phyloP scores from a whole-genome alignment of 495 filamentous ascomycete genomes.

The Astrothelium macrocarpum region DNA sequence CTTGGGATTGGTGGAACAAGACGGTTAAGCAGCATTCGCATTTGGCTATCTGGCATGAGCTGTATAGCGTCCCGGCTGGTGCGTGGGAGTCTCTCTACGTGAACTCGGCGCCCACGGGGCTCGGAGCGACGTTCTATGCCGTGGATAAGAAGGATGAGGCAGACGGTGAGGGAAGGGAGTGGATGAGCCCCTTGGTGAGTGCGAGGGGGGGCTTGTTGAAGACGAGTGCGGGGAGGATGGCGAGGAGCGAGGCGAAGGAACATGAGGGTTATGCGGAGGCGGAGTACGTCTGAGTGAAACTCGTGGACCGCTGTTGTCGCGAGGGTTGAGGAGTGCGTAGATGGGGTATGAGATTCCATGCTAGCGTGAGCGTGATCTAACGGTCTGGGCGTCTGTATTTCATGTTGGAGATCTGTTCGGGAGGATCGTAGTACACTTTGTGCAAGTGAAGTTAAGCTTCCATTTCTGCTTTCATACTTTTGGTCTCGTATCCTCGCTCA shows the following conservation, averaged over 20 bases:
- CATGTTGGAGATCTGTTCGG: no score
- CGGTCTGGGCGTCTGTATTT: no score
- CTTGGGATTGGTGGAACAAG: conserved; percentile 43
- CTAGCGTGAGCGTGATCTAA: no score
- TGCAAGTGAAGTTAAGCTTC: no score
- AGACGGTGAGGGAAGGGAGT: conserved; percentile 11
- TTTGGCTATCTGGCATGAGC: conserved; percentile 42
- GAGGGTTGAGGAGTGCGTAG: no score
- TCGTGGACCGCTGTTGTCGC: no score
- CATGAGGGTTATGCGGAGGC: conserved; percentile 17
- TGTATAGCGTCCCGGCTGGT: conserved; percentile 33
- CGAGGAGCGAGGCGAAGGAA: conserved; percentile 14
- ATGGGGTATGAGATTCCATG: no score
- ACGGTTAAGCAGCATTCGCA: conserved; percentile 33
- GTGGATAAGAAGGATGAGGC: not conserved
- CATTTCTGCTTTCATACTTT: no score
- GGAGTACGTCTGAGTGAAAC: no score
- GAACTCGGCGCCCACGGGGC: conserved; percentile 8
- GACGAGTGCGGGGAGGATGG: conserved; percentile 21
- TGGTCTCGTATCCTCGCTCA: no score
- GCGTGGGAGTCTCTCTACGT: conserved; percentile 41
- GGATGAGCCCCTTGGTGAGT: conserved; percentile 23
- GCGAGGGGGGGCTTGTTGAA: conserved; percentile 20
- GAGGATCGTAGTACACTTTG: no score
- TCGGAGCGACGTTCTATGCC: not conserved